phyloP scores from a whole-genome alignment of 1,139 yeast species.

The Pichia sp. region DNA sequence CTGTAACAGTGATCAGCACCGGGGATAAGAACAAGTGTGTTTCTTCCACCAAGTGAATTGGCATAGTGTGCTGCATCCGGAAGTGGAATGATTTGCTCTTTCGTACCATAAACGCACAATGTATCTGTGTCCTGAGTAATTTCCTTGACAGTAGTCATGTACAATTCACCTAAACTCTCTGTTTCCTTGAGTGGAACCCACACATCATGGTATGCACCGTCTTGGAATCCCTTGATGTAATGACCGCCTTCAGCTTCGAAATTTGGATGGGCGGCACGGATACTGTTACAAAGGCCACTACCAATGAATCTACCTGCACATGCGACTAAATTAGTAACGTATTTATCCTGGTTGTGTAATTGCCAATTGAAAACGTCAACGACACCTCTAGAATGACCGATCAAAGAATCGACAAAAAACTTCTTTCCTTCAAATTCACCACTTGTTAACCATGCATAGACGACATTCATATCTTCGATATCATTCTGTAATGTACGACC shows the following conservation, averaged over 20 bases:
- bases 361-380: conserved; percentile 81
- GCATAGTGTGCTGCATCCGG: conserved; percentile 61
- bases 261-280: conserved; percentile 31
- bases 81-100: conserved; percentile 64
- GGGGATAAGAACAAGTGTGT: conserved; percentile 55
- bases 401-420: conserved; percentile 51
- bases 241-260: conserved; percentile 40
- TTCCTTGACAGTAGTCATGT: conserved; percentile 41
- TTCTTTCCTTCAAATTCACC: conserved; percentile 40
- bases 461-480: conserved; percentile 60
- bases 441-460: conserved; percentile 45
- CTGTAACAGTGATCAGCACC: conserved; percentile 82
- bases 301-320: conserved; percentile 67
- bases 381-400: conserved; percentile 81
- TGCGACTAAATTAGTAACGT: conserved; percentile 57
- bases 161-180: conserved; percentile 49
- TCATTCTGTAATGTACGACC: conserved; percentile 68
- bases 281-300: conserved; percentile 32
- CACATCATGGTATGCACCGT: conserved; percentile 43
- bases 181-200: conserved; percentile 55
- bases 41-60: conserved; percentile 49
- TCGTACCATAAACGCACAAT: conserved; percentile 67
- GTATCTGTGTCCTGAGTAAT: conserved; percentile 53
- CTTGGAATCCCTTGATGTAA: conserved; percentile 41
- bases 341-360: conserved; percentile 14